phyloP scores from a whole-genome alignment of 2,329 filamentous ascomycete genomes.

The Ophiostoma novo-ulmi region DNA sequence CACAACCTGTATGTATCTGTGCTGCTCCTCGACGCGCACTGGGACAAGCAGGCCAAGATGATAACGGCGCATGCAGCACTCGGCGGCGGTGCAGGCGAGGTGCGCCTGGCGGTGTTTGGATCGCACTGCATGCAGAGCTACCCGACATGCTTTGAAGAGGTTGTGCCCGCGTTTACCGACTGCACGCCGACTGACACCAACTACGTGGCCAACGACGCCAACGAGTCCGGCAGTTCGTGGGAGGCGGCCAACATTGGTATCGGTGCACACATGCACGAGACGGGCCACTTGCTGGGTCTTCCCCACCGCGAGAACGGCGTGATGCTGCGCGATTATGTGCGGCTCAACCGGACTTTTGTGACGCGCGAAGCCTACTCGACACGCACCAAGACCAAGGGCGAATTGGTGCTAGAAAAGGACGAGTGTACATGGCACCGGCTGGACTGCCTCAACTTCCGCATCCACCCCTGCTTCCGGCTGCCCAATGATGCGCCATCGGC shows the following conservation, averaged over 20 bases:
- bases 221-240: conserved; percentile 86
- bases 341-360: conserved; percentile 76
- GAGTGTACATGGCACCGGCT: conserved; percentile 91
- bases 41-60: conserved; percentile 66
- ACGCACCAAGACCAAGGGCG: conserved; percentile 76
- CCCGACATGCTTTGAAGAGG: conserved; percentile 80
- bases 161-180: conserved; percentile 81
- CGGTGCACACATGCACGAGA: conserved; percentile 86
- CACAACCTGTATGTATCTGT: conserved; percentile 87
- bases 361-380: conserved; percentile 80
- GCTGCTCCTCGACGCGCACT: conserved; percentile 80
- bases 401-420: conserved; percentile 66
- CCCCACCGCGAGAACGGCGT: conserved; percentile 86
- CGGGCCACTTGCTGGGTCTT: conserved; percentile 83
- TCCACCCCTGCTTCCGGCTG: conserved; percentile 82
- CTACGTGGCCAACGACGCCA: conserved; percentile 76
- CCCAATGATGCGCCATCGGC: conserved; percentile 64
- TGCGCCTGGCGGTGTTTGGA: conserved; percentile 84
- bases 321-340: conserved; percentile 85
- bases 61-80: conserved; percentile 78
- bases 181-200: conserved; percentile 82
- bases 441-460: conserved; percentile 81
- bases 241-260: conserved; percentile 93
- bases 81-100: conserved; percentile 65
- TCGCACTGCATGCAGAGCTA: conserved; percentile 91